A percentile compares a stretch with the other conserved stretches of the same genome.
Conservation (phyloP, 2,329 filamentous ascomycete species). For the Beauveria bassiana region DNA sequence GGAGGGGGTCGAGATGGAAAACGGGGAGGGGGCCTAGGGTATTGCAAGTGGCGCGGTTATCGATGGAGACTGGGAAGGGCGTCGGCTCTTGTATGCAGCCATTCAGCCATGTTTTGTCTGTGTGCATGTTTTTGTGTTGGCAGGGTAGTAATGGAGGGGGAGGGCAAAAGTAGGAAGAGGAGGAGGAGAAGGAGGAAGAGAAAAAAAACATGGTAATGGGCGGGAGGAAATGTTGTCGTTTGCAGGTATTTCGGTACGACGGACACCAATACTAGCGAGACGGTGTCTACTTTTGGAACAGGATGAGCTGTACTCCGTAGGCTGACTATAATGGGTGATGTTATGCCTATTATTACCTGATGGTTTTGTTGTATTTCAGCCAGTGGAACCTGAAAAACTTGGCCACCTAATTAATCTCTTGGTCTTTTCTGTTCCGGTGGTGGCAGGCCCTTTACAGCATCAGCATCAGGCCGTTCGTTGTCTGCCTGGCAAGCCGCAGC, state of each 20-base stretch:
- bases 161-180: not conserved
- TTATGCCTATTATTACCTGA: too few species aligned
- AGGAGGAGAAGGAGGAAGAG: not conserved
- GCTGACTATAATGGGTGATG: too few species aligned
- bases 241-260: not conserved
- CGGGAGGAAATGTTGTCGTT: not conserved
- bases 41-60: constrained; percentile 1
- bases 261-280: too few species aligned
- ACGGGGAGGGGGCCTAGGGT: not conserved
- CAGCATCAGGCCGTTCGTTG: not conserved
- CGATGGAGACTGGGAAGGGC: not conserved
- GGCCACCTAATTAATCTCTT: too few species aligned
- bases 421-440: not conserved
- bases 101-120: not conserved
- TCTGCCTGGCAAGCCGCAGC: not conserved
- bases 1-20: not conserved
- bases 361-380: too few species aligned
- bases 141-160: not conserved
- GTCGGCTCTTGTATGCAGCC: not conserved
- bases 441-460: not conserved
- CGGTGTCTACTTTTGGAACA: not conserved
- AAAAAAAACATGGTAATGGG: not conserved
- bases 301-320: not conserved
- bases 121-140: not conserved
- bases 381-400: too few species aligned